Base-by-base conservation (phyloP, 176 grass and related monocot genomes). In the Triticum aestivum region DNA sequence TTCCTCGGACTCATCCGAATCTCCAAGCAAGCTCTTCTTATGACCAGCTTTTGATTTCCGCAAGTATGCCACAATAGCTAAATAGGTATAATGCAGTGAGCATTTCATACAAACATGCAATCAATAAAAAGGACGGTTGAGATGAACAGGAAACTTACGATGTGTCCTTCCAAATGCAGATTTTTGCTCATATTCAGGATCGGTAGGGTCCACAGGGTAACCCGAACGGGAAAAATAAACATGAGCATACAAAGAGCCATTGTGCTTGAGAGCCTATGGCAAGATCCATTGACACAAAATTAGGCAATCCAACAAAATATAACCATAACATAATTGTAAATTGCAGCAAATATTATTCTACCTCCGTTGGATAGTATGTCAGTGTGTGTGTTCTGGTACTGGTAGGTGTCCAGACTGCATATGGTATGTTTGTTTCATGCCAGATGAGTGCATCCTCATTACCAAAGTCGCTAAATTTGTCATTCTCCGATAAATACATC, bases 371-470 rank as follows among this genome's bases (percentile, higher is more conserved):
- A 74, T 94, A 88, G 87, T 97, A 99, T 75, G 92, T 93, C 78
- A 94, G 61, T 11, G 90, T 85, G 59, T 21, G 77, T 32, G 90
- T 94, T 81, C 97, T 92, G 26, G 85, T 93, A 88, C 97, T 93
- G 59, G 82, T 72, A 42, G 87, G 94, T 6, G 74, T 69, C 97
- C 97, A 99, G 45, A 97, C 87, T 67, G 92, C 97, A 93, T 97
- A 99, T n/a, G 97, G 97, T 89, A 99, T 87, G 81, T 93, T 99
- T n/a, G 92, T 33, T 75, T 99, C 97, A 79, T 99, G 97, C 97
- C 97, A 99, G 86, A 96, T 79, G 70, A 99, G 94, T 81, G 97
- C 87, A 12, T 97, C 89, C 14, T 99, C 97, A 47, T 97, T 91
- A 79, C 78, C 64, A 47, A 99, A 99, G 59, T 97, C 94, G 12